phyloP scores from a whole-genome alignment of 768 basidiomycete genomes.

The Kondoa subrosea region DNA sequence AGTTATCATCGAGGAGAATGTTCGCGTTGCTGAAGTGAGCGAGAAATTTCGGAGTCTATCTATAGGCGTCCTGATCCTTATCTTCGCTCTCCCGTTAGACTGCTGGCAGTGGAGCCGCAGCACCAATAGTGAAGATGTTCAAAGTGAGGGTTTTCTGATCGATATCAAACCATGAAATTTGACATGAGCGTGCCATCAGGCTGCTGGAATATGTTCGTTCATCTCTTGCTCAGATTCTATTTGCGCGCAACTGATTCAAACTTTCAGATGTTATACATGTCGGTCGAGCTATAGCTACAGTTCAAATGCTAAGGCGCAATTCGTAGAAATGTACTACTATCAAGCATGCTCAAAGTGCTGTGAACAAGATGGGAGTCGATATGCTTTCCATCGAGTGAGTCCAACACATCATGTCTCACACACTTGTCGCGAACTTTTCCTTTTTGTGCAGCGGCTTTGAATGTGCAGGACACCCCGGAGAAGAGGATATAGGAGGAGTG shows the following conservation, averaged over 20 bases:
- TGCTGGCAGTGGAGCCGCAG: slow-evolving; percentile 56
- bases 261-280: no score
- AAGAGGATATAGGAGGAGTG: slow-evolving; percentile 60
- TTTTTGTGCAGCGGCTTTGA: slow-evolving; percentile 21
- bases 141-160: slow-evolving; percentile 42
- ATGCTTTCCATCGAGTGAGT: slow-evolving; percentile 77
- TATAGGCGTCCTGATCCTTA: no score
- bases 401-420: slow-evolving; percentile 46
- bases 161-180: slow-evolving; percentile 17
- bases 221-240: no score
- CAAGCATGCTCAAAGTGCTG: slow-evolving; percentile 65
- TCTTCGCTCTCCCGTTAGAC: no score
- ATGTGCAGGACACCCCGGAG: slow-evolving; percentile 79
- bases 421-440: slow-evolving; percentile 4
- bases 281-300: no score
- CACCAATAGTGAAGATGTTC: slow-evolving; percentile 47
- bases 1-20: slow-evolving; percentile 14
- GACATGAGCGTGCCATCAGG: no score
- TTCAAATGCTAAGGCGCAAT: no score
- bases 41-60: slow-evolving; percentile 78
- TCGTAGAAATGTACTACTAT: slow-evolving; percentile 77
- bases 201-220: no score
- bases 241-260: no score
- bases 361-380: slow-evolving; percentile 58
- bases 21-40: slow-evolving; percentile 67